Evolutionary conservation across 345 rosid species (phyloP).

Genomic region (Eucalyptus paniculata): DNA sequence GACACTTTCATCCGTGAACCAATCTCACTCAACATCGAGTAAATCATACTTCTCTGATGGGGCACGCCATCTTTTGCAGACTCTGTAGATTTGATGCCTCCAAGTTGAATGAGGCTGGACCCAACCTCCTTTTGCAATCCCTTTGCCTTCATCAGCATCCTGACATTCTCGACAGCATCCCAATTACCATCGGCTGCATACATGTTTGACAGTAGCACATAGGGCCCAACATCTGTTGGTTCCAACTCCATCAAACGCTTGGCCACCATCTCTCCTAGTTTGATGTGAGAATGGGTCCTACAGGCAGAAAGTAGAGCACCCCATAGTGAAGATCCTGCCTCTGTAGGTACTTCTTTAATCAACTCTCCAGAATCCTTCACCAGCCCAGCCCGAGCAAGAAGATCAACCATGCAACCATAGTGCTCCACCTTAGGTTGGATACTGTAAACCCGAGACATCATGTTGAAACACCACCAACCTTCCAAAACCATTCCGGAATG

Average conservation of each 20-base stretch:
- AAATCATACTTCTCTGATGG: constrained; percentile 10
- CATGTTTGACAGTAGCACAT: constrained; percentile 34
- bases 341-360: constrained; percentile 2
- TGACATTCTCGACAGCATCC: constrained; percentile 35
- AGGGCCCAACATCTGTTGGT: constrained; percentile 31
- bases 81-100: background rate
- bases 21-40: constrained; percentile 40
- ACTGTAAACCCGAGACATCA: constrained; percentile 34
- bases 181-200: constrained; percentile 47
- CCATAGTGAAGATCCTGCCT: constrained; percentile 13
- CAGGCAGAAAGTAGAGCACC: constrained; percentile 29
- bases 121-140: constrained; percentile 6
- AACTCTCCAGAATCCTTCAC: constrained; percentile 22
- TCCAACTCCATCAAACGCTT: constrained; percentile 26
- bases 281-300: constrained; percentile 7
- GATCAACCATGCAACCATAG: constrained; percentile 50
- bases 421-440: constrained; percentile 41
- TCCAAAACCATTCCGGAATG: constrained; percentile 41
- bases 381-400: constrained; percentile 38
- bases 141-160: constrained; percentile 26
- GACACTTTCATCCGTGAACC: constrained; percentile 16
- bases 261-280: constrained; percentile 38
- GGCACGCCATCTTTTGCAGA: background rate
- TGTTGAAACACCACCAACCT: constrained; percentile 60
- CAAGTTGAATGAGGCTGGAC: constrained; percentile 1